A percentile compares a stretch with the other conserved stretches of the same genome.
phyloP scores from a whole-genome alignment of 2,329 filamentous ascomycete species.

The Fusarium sp. region DNA sequence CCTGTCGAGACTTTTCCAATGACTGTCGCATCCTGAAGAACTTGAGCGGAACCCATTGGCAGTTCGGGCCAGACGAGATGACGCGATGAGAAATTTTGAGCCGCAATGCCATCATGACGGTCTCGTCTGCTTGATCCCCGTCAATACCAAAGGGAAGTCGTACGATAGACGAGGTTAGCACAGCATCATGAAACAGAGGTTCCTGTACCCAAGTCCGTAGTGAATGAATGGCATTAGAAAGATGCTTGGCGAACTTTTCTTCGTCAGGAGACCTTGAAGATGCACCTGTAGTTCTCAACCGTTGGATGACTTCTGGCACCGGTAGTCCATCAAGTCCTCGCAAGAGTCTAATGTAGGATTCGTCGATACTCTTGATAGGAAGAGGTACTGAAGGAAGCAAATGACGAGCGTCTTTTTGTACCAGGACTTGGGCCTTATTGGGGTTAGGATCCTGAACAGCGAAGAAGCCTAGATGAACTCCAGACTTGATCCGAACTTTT shows the following conservation, averaged over 20 bases:
- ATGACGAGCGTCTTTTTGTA: slow-evolving; percentile 68
- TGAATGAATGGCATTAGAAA: slow-evolving; percentile 60
- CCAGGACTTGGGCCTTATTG: slow-evolving; percentile 74
- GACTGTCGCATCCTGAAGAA: slow-evolving; percentile 78
- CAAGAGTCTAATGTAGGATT: slow-evolving; percentile 69
- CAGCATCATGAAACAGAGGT: slow-evolving; percentile 61
- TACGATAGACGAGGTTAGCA: slow-evolving; percentile 60
- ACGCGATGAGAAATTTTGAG: slow-evolving; percentile 74
- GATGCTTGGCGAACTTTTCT: slow-evolving; percentile 60
- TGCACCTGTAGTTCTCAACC: slow-evolving; percentile 55
- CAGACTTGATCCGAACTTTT: slow-evolving; percentile 63
- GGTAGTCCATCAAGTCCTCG: slow-evolving; percentile 62
- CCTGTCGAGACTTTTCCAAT: slow-evolving; percentile 69
- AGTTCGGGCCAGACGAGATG: slow-evolving; percentile 63
- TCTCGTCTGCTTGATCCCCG: slow-evolving; percentile 27
- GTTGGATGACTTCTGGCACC: slow-evolving; percentile 50
- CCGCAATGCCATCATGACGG: slow-evolving; percentile 69
- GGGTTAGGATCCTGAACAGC: slow-evolving; percentile 66
- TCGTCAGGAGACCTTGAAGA: slow-evolving; percentile 52
- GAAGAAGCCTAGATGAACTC: slow-evolving; percentile 72
- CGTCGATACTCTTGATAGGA: slow-evolving; percentile 65
- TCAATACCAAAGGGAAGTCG: slow-evolving; percentile 56
- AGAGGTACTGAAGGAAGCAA: slow-evolving; percentile 72
- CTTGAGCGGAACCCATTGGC: slow-evolving; percentile 72
- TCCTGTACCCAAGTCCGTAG: slow-evolving; percentile 61